phyloP scores from a whole-genome alignment of 2,329 filamentous ascomycete genomes.

The Cladosporium sp. region DNA sequence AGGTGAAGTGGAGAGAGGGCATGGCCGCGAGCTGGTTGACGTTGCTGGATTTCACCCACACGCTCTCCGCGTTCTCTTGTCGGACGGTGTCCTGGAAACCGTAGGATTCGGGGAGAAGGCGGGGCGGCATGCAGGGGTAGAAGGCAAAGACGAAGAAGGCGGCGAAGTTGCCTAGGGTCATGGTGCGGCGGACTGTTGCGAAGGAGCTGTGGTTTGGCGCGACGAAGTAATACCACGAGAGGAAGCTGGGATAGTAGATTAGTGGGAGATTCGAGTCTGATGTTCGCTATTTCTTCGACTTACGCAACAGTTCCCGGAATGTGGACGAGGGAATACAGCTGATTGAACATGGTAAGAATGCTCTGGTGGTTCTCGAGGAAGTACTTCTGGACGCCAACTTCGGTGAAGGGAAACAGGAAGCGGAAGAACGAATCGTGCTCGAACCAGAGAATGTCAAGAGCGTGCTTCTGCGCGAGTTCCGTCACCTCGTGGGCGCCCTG shows the following conservation, averaged over 20 bases:
- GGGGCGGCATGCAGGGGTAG: conserved; percentile 52
- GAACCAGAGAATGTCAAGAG: conserved; percentile 51
- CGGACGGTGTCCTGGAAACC: conserved; percentile 46
- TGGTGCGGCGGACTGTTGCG: conserved; percentile 41
- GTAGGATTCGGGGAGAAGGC: conserved; percentile 42
- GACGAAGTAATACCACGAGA: conserved; percentile 61
- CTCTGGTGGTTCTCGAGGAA: conserved; percentile 53
- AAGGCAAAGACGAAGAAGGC: conserved; percentile 51
- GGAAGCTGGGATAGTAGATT: conserved; percentile 44
- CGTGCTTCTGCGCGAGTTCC: conserved; percentile 54
- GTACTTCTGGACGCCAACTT: conserved; percentile 53
- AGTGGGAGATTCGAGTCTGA: conserved; percentile 13
- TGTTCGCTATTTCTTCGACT: conserved; percentile 15
- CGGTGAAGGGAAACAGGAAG: conserved; percentile 51
- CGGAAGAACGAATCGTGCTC: conserved; percentile 49
- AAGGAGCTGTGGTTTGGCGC: conserved; percentile 48
- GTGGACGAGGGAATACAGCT: conserved; percentile 56
- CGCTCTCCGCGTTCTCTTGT: conserved; percentile 43
- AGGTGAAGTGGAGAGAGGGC: conserved; percentile 53
- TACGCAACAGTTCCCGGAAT: conserved; percentile 59
- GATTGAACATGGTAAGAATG: conserved; percentile 54
- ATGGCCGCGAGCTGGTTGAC: conserved; percentile 46
- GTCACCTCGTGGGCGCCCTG: conserved; percentile 47
- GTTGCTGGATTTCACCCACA: conserved; percentile 44
- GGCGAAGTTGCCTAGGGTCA: conserved; percentile 51